A percentile compares a stretch with the other conserved stretches of the same genome.
These are phyloP conservation scores for Collybiopsis luxurians DNA, from an alignment of 768 basidiomycete genomes.

Conservation along the genomic window DNA sequence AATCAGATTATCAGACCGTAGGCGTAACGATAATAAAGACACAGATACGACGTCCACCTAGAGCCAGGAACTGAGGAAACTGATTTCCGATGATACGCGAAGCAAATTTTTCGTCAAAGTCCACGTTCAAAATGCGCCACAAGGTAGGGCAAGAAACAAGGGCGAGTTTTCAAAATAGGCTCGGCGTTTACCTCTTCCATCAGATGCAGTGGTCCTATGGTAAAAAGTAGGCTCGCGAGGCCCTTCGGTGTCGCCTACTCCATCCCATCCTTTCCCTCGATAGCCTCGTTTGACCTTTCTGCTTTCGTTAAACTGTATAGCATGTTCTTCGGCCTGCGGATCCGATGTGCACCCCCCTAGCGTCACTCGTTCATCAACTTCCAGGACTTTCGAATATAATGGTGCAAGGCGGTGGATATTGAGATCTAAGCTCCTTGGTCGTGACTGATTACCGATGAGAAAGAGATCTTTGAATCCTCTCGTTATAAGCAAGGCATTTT, in stretches of 20 bases:
- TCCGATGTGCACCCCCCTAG: constrained; percentile 92
- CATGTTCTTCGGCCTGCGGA: constrained; percentile 73
- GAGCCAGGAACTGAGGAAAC: no score
- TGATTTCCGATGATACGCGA: no score
- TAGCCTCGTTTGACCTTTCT: constrained; percentile 69
- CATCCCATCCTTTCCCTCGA: constrained; percentile 77
- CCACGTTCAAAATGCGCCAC: no score
- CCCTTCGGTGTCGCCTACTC: constrained; percentile 67
- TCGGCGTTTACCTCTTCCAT: no score
- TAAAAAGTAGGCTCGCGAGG: no score
- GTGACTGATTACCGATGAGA: constrained; percentile 91
- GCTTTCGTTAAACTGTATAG: constrained; percentile 70
- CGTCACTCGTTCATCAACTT: constrained; percentile 89
- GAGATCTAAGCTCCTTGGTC: constrained; percentile 93
- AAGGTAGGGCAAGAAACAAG: no score
- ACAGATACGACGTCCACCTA: no score
- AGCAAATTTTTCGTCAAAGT: no score
- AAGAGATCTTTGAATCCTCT: constrained; percentile 90
- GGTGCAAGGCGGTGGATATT: constrained; percentile 79
- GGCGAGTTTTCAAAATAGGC: no score
- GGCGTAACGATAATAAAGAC: no score
- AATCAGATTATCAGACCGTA: no score
- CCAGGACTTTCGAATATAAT: constrained; percentile 74
- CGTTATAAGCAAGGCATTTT: constrained; percentile 89
- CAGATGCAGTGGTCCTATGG: no score